Evolutionary conservation across 2,329 filamentous ascomycete species (phyloP).

Genomic region (Ophiosphaerella korrae): DNA sequence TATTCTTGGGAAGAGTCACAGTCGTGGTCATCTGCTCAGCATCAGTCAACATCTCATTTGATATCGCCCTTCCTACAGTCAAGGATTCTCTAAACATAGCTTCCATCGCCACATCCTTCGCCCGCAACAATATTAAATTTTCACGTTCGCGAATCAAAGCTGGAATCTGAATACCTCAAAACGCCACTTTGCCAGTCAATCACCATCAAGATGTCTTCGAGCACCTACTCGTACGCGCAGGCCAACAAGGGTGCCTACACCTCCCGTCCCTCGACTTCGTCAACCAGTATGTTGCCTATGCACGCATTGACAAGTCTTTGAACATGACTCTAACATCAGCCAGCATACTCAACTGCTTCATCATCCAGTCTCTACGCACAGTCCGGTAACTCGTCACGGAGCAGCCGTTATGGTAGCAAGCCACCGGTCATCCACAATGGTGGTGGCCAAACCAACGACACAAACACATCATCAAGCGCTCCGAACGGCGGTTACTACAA

Average conservation of each 20-base stretch:
- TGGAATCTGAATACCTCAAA: constrained; percentile 10
- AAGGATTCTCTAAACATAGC: constrained; percentile 3
- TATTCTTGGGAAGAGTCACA: constrained; percentile 6
- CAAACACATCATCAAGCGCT: constrained; percentile 35
- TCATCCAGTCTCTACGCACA: constrained; percentile 34
- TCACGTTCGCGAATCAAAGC: constrained; percentile 15
- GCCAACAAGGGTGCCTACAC: constrained; percentile 26
- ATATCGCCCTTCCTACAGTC: neutral
- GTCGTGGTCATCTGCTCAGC: constrained; percentile 7
- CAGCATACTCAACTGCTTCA: constrained; percentile 23
- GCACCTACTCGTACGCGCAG: constrained; percentile 25
- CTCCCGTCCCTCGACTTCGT: constrained; percentile 31
- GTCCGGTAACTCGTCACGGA: constrained; percentile 26
- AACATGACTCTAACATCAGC: constrained; percentile 9
- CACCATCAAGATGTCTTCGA: constrained; percentile 34
- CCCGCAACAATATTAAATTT: neutral
- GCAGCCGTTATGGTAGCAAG: constrained; percentile 34
- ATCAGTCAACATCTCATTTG: constrained; percentile 21
- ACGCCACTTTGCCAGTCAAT: constrained; percentile 19
- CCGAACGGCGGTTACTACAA: constrained; percentile 38
- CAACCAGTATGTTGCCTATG: constrained; percentile 26
- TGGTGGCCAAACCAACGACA: constrained; percentile 35
- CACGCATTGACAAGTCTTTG: neutral
- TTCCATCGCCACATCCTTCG: constrained; percentile 3
- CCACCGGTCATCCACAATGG: constrained; percentile 37